Evolutionary conservation across 1,284 basidiomycete species (phyloP).

Genomic region (Microbotryum saponariae): DNA sequence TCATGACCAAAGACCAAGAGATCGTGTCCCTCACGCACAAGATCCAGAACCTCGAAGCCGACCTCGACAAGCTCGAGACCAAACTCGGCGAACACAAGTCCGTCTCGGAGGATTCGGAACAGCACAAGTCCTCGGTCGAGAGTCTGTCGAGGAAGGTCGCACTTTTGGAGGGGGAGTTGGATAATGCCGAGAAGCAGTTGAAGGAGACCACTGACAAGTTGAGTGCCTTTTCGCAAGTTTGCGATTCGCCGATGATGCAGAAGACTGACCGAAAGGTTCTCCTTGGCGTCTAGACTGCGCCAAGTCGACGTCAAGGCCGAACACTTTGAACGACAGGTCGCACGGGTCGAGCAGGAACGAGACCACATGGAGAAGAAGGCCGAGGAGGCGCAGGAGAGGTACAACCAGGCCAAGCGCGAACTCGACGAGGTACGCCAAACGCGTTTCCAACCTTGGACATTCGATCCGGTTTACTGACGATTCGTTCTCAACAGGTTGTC

Average conservation of each 20-base stretch:
- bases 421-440: conserved; percentile 75
- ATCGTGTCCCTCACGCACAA: conserved; percentile 75
- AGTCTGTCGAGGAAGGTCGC: conserved; percentile 75
- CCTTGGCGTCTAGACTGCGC: conserved; percentile 64
- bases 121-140: conserved; percentile 67
- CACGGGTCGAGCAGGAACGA: conserved; percentile 80
- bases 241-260: neutral
- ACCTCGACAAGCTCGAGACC: conserved; percentile 70
- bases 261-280: neutral
- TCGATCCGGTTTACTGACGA: neutral
- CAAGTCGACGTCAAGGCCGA: conserved; percentile 99
- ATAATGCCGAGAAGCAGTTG: conserved; percentile 90
- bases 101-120: conserved; percentile 63
- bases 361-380: conserved; percentile 92
- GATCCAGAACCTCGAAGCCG: conserved; percentile 59
- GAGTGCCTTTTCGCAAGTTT: conserved; percentile 40
- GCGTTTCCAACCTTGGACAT: conserved; percentile 14
- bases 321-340: conserved; percentile 90
- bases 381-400: conserved; percentile 63
- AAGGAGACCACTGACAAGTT: conserved; percentile 97
- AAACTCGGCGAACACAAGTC: conserved; percentile 65
- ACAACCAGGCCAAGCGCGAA: conserved; percentile 68
- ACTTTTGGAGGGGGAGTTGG: conserved; percentile 90
- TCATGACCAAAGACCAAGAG: conserved; percentile 81
- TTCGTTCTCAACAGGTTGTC: conserved; percentile 10